phyloP scores from a whole-genome alignment of 1,139 yeast species.

The Yamadazyma trypodendri region DNA sequence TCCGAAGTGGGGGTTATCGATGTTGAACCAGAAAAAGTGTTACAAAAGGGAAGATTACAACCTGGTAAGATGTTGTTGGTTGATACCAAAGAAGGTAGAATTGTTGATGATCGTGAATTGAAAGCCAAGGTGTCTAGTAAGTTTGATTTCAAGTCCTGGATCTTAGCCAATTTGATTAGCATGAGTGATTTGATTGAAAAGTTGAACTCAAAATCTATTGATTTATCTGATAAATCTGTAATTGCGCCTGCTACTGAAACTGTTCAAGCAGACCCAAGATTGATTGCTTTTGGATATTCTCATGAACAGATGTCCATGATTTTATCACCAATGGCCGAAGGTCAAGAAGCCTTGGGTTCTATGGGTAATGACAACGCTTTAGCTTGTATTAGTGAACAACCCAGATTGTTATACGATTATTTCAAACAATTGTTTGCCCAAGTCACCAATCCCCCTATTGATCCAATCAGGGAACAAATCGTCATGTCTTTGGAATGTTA shows the following conservation, averaged over 20 bases:
- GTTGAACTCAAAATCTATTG: conserved; percentile 50
- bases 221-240: conserved; percentile 23
- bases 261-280: conserved; percentile 78
- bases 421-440: conserved; percentile 97
- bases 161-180: conserved; percentile 78
- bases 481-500: conserved; percentile 97
- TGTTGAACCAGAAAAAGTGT: conserved; percentile 76
- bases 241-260: conserved; percentile 24
- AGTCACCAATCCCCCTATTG: conserved; percentile 98
- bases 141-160: conserved; percentile 93
- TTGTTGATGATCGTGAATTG: conserved; percentile 90
- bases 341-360: conserved; percentile 93
- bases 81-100: conserved; percentile 88
- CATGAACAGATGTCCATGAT: conserved; percentile 84
- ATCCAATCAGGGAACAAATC: conserved; percentile 93
- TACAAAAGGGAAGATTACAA: conserved; percentile 89
- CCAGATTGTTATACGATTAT: conserved; percentile 86
- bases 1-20: conserved; percentile 97
- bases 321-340: conserved; percentile 94
- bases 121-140: conserved; percentile 79
- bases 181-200: conserved; percentile 71
- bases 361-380: conserved; percentile 99
- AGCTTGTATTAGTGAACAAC: conserved; percentile 93
- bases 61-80: conserved; percentile 97
- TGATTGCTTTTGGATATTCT: conserved; percentile 87